A percentile compares a stretch with the other conserved stretches of the same genome.
phyloP scores from a whole-genome alignment of 345 rosid genomes.

The Salix dunnii region DNA sequence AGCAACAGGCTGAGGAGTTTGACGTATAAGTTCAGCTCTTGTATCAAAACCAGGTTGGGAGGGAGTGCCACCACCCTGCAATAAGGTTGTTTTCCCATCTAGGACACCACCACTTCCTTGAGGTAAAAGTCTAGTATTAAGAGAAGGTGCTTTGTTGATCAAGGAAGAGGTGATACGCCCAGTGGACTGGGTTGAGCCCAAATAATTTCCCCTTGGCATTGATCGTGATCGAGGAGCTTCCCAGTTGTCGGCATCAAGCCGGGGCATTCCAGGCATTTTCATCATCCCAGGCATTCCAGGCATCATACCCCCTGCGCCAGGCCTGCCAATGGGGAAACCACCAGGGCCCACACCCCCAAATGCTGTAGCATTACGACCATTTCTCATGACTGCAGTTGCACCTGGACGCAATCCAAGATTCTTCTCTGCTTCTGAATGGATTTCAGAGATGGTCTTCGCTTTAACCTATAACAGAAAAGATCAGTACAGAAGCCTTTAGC shows the following conservation, averaged over 20 bases:
- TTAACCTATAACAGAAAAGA: conserved; percentile 46
- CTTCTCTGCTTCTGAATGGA: conserved; percentile 79
- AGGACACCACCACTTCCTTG: conserved; percentile 34
- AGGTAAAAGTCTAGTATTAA: conserved; percentile 30
- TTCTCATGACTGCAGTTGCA: conserved; percentile 74
- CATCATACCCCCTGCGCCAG: conserved; percentile 91
- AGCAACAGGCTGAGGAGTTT: conserved; percentile 10
- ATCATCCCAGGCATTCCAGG: conserved; percentile 90
- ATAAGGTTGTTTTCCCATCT: conserved; percentile 31
- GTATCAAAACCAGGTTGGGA: conserved; percentile 17
- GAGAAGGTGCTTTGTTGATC: conserved; percentile 37
- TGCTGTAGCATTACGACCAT: conserved; percentile 38
- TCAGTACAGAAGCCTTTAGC: not conserved
- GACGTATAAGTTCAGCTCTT: conserved; percentile 18
- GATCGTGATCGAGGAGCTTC: conserved; percentile 56
- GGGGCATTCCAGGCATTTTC: conserved; percentile 88
- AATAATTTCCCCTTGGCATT: conserved; percentile 66
- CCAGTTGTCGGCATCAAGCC: conserved; percentile 68
- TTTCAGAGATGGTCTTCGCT: conserved; percentile 83
- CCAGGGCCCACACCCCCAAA: conserved; percentile 40
- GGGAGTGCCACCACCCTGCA: conserved; percentile 34
- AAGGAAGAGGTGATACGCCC: conserved; percentile 42
- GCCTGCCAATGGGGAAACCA: conserved; percentile 58
- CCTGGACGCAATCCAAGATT: conserved; percentile 88
- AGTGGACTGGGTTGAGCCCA: conserved; percentile 34